A percentile compares a stretch with the other conserved stretches of the same genome.
These are phyloP conservation scores for Trichoderma erinaceum DNA, from an alignment of 495 filamentous ascomycete genomes.

Conservation along the genomic window DNA sequence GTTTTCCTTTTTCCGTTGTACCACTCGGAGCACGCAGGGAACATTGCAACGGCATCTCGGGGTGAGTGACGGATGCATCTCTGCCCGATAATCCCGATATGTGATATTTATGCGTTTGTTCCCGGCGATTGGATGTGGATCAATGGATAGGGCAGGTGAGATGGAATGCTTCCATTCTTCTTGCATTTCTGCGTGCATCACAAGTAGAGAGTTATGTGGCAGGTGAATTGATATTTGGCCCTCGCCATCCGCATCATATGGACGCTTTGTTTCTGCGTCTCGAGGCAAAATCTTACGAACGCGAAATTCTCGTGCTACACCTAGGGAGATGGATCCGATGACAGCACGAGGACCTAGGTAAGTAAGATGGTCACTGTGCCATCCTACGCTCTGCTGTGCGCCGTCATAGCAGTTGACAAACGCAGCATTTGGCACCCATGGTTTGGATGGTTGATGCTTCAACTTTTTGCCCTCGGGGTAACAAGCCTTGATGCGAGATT, in stretches of 20 bases:
- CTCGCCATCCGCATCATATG: conserved; percentile 49
- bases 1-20: conserved; percentile 67
- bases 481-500: conserved; percentile 53
- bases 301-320: conserved; percentile 85
- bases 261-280: conserved; percentile 27
- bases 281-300: conserved; percentile 65
- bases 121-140: conserved; percentile 74
- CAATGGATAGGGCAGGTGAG: conserved; percentile 62
- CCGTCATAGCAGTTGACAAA: conserved; percentile 93
- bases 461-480: conserved; percentile 64
- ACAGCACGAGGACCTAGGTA: conserved; percentile 83
- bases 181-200: conserved; percentile 94
- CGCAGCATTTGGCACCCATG: conserved; percentile 81
- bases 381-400: conserved; percentile 73
- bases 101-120: conserved; percentile 86
- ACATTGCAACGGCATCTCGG: conserved; percentile 61
- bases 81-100: conserved; percentile 77
- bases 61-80: conserved; percentile 64
- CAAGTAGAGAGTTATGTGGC: conserved; percentile 83
- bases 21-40: conserved; percentile 68
- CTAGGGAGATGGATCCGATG: conserved; percentile 85
- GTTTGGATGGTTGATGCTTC: conserved; percentile 62
- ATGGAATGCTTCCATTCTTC: conserved; percentile 79
- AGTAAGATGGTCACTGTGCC: conserved; percentile 85
- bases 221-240: conserved; percentile 89